These are phyloP conservation scores for Salvia splendens DNA, from an alignment of 257 asterid species.

Conservation along the genomic window DNA sequence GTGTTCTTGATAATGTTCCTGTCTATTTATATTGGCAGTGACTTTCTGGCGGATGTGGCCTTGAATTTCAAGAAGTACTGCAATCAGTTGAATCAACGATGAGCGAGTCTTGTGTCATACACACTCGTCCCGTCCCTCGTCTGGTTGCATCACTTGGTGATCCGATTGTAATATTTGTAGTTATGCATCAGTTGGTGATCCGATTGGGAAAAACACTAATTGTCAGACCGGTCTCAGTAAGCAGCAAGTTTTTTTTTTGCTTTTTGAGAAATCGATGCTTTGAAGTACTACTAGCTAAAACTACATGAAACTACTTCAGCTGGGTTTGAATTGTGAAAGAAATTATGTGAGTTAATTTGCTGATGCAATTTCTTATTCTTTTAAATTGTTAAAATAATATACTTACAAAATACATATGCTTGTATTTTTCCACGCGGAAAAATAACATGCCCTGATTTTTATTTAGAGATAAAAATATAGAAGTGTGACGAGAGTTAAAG, in stretches of 20 bases:
- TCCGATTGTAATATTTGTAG: background rate
- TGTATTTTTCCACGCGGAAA: no score
- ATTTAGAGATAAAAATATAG: no score
- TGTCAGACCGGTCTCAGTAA: no score
- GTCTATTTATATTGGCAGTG: constrained; percentile 46
- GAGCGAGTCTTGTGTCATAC: constrained; percentile 10
- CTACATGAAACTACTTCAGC: background rate
- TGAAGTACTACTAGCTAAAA: no score
- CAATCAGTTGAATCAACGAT: constrained; percentile 53
- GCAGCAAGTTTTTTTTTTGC: no score
- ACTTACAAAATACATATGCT: no score
- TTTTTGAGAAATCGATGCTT: no score
- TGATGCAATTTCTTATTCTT: no score
- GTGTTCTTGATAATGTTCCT: background rate
- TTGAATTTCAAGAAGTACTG: constrained; percentile 87
- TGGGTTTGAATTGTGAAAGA: background rate
- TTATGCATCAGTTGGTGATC: background rate
- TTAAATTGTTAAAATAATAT: no score
- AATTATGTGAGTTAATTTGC: background rate
- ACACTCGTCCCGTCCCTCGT: background rate
- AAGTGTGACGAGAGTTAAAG: no score
- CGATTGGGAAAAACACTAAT: background rate
- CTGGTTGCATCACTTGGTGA: background rate
- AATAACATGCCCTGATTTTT: no score
- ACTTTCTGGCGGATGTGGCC: constrained; percentile 71